phyloP scores from a whole-genome alignment of 768 basidiomycete species.

The Boletus rex-veris region DNA sequence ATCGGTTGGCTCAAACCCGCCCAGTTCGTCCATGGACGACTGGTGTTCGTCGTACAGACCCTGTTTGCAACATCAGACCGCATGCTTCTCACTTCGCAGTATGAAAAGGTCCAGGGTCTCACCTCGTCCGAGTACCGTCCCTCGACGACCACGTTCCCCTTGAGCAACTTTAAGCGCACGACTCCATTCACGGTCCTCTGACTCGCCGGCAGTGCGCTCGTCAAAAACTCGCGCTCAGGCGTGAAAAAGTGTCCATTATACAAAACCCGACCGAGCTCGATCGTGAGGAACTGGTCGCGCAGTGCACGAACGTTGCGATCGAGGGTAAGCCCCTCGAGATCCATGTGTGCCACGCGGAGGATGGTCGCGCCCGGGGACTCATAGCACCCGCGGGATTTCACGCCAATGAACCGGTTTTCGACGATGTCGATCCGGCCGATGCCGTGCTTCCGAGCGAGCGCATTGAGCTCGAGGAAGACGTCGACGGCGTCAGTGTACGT shows the following conservation, averaged over 20 bases:
- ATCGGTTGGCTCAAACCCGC: conserved; percentile 95
- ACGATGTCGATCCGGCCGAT: conserved; percentile 98
- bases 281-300: conserved; percentile 92
- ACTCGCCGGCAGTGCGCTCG: conserved; percentile 84
- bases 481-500: conserved; percentile 90
- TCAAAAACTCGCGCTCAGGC: conserved; percentile 96
- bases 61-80: conserved; percentile 33
- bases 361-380: conserved; percentile 97
- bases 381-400: conserved; percentile 99
- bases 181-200: conserved; percentile 96
- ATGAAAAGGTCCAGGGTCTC: conserved; percentile 7
- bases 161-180: conserved; percentile 88
- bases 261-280: conserved; percentile 84
- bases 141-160: conserved; percentile 93
- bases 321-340: conserved; percentile 95
- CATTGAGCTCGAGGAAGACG: conserved; percentile 88
- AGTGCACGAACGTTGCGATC: conserved; percentile 95
- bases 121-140: conserved; percentile 88
- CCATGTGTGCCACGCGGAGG: conserved; percentile 91
- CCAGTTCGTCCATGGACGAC: conserved; percentile 98
- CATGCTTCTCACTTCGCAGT: background rate
- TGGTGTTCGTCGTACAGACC: conserved; percentile 94
- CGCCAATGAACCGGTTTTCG: conserved; percentile 99
- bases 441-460: conserved; percentile 91
- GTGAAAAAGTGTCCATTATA: conserved; percentile 99